Evolutionary conservation across 805 yeast genomes (phyloP).

Genomic region (Wickerhamomyces mucosus): DNA sequence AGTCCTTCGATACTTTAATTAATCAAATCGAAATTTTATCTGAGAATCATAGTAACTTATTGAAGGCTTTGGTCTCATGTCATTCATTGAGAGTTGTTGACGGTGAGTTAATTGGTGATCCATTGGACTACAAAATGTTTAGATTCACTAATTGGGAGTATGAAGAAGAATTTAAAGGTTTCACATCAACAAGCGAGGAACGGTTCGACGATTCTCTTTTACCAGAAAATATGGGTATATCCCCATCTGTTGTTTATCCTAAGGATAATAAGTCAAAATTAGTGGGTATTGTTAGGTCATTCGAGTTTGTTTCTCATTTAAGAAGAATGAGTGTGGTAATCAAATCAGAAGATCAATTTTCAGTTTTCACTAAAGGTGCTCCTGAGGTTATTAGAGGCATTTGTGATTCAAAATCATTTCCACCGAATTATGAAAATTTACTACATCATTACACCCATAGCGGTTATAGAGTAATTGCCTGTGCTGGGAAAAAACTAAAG

Average conservation of each 20-base stretch:
- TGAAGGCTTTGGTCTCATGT: constrained; percentile 47
- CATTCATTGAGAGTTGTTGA: constrained; percentile 81
- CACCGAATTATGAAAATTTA: constrained; percentile 61
- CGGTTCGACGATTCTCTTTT: constrained; percentile 28
- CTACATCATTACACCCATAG: constrained; percentile 82
- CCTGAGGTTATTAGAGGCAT: constrained; percentile 86
- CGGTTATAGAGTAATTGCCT: constrained; percentile 93
- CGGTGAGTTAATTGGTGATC: constrained; percentile 82
- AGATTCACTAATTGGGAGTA: constrained; percentile 75
- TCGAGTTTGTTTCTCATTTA: constrained; percentile 76
- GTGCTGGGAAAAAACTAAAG: constrained; percentile 56
- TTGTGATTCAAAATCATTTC: constrained; percentile 64
- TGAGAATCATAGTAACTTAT: constrained; percentile 21
- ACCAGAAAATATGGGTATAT: constrained; percentile 32
- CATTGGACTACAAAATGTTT: constrained; percentile 89
- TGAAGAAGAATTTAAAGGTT: constrained; percentile 51
- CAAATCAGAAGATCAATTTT: constrained; percentile 33
- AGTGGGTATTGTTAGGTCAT: constrained; percentile 43
- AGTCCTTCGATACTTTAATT: constrained; percentile 20
- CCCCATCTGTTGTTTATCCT: constrained; percentile 45
- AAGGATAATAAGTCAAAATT: constrained; percentile 27
- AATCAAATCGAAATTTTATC: constrained; percentile 17
- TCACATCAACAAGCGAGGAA: constrained; percentile 27
- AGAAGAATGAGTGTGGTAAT: constrained; percentile 88
- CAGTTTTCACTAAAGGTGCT: constrained; percentile 84